Base-by-base conservation (phyloP, 176 grass and related monocot species). In the Avena insularis region DNA sequence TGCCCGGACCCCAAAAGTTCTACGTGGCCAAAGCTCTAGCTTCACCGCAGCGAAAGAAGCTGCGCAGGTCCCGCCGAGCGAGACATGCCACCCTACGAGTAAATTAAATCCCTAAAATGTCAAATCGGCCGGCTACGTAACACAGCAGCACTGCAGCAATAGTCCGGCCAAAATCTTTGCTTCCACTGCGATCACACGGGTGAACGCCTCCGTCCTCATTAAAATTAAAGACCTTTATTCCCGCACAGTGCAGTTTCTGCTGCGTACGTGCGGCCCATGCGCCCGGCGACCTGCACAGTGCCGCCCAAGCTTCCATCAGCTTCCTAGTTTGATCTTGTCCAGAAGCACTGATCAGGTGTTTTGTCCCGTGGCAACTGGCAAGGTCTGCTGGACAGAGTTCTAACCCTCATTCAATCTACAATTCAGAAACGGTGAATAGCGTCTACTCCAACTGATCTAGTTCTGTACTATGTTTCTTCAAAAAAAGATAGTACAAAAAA, bases 161-260 rank as follows among this genome's bases (percentile, higher is more conserved):
- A 75, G 62, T 70, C 35, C 54, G 55, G 73, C 64, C 85, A 83
- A 87, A 90, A 84, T 79, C 69, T 87, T 74, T 87, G 71, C 65
- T 75, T 79, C 80, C 46, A 35, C 33, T 35, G 33, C 33, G 74
- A 74, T 79, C 85, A 89, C 89, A 87, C 80, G 85, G 89, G 85
- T 75, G 35, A 82, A 75, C 81, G 89, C 75, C 80, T 57, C 75
- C 89, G 74, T 83, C 80, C 74, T 66, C 64, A 83, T 83, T 86
- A 79, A 90, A 73, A n/a, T n/a, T n/a, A n/a, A n/a, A 20, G 38
- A 20, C 64, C 64, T 83, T 87, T 87, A 87, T 87, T 90, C 89
- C 29, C 47, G 75, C 66, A 90, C 85, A 83, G 89, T 48, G 47
- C 84, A 66, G 31, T 43, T 51, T 19, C 80, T 79, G 89, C 55